A percentile compares a stretch with the other conserved stretches of the same genome.
Evolutionary conservation across 2,329 filamentous ascomycete genomes (phyloP).

Genomic region (Cladorrhinum sp.): DNA sequence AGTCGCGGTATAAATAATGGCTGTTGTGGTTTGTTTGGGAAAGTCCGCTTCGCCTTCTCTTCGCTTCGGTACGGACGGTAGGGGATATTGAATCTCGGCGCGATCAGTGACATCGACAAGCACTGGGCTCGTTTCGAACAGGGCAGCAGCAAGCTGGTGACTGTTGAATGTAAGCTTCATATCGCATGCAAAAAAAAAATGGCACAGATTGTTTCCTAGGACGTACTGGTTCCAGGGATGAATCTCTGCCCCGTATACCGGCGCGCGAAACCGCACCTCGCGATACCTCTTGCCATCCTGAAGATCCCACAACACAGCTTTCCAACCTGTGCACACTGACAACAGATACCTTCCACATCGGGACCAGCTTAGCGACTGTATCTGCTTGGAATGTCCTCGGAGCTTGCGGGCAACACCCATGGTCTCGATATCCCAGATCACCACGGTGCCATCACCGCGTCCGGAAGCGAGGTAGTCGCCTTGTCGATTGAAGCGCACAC

Average conservation of each 20-base stretch:
- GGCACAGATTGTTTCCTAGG: neutral
- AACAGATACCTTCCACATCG: conserved; percentile 85
- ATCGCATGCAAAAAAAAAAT: neutral
- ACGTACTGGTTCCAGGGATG: conserved; percentile 84
- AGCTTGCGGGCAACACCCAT: conserved; percentile 95
- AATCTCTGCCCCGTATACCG: conserved; percentile 92
- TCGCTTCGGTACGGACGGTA: conserved; percentile 80
- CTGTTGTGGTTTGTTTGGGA: conserved; percentile 91
- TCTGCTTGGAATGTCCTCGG: conserved; percentile 86
- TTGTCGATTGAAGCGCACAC: conserved; percentile 83
- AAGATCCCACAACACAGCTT: conserved; percentile 93
- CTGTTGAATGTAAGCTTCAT: conserved; percentile 42
- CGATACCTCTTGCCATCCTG: conserved; percentile 66
- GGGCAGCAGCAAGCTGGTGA: conserved; percentile 80
- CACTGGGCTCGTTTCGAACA: conserved; percentile 90
- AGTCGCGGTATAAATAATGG: conserved; percentile 79
- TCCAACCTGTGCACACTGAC: conserved; percentile 93
- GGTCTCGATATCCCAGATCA: conserved; percentile 96
- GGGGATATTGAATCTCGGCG: conserved; percentile 68
- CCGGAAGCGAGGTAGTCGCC: conserved; percentile 95
- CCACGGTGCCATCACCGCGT: conserved; percentile 88
- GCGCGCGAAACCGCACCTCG: conserved; percentile 86
- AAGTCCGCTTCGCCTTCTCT: conserved; percentile 65
- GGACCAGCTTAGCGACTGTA: conserved; percentile 95
- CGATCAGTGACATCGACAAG: conserved; percentile 75